Evolutionary conservation across 805 yeast species (phyloP).

Genomic region (Saturnispora hagleri): DNA sequence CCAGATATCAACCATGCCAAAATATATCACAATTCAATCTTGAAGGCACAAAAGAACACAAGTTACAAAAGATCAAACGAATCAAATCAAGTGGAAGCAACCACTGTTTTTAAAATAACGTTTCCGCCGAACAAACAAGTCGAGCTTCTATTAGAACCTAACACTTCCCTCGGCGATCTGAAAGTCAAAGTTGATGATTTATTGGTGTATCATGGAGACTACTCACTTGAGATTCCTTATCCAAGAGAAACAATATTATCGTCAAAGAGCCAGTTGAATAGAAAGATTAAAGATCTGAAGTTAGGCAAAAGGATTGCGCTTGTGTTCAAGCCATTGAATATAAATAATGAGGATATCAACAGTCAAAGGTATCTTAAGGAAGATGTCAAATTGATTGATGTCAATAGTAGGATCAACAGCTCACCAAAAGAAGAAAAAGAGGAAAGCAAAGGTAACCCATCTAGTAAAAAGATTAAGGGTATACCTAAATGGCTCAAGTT

Average conservation of each 20-base stretch:
- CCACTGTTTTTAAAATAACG: neutral
- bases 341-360: neutral
- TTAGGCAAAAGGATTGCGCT: constrained; percentile 2
- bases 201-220: neutral
- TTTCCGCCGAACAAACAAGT: neutral
- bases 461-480: neutral
- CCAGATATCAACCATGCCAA: neutral
- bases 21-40: constrained; percentile 1
- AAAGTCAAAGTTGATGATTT: constrained; percentile 3
- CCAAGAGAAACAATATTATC: constrained; percentile 1
- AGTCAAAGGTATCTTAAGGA: neutral
- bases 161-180: neutral
- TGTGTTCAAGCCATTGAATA: neutral
- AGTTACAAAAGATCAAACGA: neutral
- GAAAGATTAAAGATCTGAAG: neutral
- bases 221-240: neutral
- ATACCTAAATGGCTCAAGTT: constrained; percentile 6
- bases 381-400: neutral
- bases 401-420: neutral
- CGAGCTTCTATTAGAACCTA: neutral
- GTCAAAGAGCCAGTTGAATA: neutral
- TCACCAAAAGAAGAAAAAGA: neutral
- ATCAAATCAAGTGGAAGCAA: neutral
- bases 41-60: neutral
- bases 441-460: neutral